A percentile compares a stretch with the other conserved stretches of the same genome.
These are phyloP conservation scores for Phanerochaete sordida DNA, from an alignment of 768 basidiomycete genomes.

Conservation along the genomic window DNA sequence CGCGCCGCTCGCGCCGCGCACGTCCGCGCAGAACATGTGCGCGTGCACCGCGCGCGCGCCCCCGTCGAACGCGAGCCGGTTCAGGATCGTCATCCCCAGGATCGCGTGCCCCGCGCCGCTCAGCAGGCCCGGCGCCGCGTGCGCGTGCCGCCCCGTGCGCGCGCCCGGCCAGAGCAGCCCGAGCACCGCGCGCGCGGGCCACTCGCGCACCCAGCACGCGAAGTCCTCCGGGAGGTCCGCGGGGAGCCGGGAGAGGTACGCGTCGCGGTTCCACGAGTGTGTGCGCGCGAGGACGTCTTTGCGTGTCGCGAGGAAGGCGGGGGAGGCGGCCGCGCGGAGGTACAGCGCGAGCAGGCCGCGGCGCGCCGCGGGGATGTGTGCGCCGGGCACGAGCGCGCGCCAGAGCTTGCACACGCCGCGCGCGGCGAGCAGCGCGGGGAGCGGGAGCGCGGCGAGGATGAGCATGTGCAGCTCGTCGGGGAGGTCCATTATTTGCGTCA, in stretches of 20 bases:
- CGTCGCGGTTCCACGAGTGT: slow-evolving; percentile 12
- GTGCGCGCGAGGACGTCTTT: slow-evolving; percentile 13
- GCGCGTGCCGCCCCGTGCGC: background rate
- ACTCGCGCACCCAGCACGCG: slow-evolving; percentile 22
- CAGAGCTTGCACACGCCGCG: slow-evolving; percentile 19
- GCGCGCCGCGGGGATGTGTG: slow-evolving; percentile 17
- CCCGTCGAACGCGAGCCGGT: background rate
- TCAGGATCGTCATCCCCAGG: background rate
- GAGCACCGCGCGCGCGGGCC: slow-evolving; percentile 22
- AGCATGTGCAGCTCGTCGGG: slow-evolving; percentile 18
- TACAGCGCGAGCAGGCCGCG: slow-evolving; percentile 21
- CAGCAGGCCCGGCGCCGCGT: background rate
- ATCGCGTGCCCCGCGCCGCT: background rate
- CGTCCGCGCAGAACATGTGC: background rate
- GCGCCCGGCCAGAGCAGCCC: slow-evolving; percentile 21
- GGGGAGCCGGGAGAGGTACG: slow-evolving; percentile 10
- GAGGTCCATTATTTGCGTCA: too few species aligned
- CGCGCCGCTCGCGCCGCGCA: background rate
- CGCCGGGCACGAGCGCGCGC: slow-evolving; percentile 14
- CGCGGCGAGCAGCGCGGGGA: slow-evolving; percentile 18
- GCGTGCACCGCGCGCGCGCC: background rate
- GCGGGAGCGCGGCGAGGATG: slow-evolving; percentile 17
- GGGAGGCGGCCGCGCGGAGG: slow-evolving; percentile 12
- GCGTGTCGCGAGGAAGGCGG: slow-evolving; percentile 17
- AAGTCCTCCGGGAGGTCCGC: slow-evolving; percentile 19